Base-by-base conservation (phyloP, 2,329 filamentous ascomycete genomes). In the Neonectria neomacrospora region DNA sequence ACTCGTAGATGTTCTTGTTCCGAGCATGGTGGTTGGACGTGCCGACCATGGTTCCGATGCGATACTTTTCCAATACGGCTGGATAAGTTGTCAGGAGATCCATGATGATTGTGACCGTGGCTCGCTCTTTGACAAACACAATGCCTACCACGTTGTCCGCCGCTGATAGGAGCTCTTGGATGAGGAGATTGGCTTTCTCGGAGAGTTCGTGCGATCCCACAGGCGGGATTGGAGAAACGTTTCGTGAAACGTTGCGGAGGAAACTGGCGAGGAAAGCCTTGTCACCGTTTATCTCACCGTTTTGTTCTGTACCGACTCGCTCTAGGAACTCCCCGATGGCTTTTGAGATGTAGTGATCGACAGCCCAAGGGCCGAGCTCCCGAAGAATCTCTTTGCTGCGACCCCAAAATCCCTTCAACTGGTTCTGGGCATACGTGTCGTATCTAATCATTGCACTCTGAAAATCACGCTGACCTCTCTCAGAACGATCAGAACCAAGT, bases 331-430 rank as follows among this genome's bases (percentile, higher is more conserved):
- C 69, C 2, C 66, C 75, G 10, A 88, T 78, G 3, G 84, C 82
- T 39, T 79, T 80, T 54, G 77, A 77, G 23, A 94, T 85, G 72
- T 89, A 94, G 53, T 84, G 85, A 52, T 94, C 89, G 0, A 85
- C 85, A 1, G 90, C 90, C 90, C 90, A 94, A 1, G 80, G 67
- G 0, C 92, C 92, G 4, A 94, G 81, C 48, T 91, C 84, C 3
- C 73, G 68, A 22, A 80, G 80, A 1, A 94, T 81, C 14, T 83
- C 81, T 1, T 66, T 50, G 12, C 84, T 81, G 32, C 84, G 86
- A 2, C 80, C 78, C 45, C 80, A 79, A 8, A 94, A 82, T 0
- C 79, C 78, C 57, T 79, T 83, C 67, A 94, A 77, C 66, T 91
- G 86, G 23, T 80, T 80, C 37, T 82, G 83, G 30, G 81, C 79